phyloP scores from a whole-genome alignment of 208 protist genomes.

The Trypanosoma conorhini region DNA sequence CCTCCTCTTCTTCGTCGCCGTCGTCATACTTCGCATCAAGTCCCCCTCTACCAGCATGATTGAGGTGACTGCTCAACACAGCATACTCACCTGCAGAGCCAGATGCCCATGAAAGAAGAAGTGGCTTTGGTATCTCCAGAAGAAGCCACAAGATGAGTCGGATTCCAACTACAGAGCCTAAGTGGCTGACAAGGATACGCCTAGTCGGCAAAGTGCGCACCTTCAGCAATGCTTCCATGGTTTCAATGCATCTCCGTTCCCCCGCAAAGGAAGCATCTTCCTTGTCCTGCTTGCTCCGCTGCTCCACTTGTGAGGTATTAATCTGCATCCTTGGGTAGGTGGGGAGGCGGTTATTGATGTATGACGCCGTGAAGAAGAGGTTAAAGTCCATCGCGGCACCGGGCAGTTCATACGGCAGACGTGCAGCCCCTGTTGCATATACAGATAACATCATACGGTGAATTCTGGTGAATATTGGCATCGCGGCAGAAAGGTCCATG shows the following conservation, averaged over 20 bases:
- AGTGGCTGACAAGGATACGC: slow-evolving; percentile 33
- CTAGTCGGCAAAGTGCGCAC: slow-evolving; percentile 49
- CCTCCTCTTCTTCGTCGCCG: slow-evolving; percentile 26
- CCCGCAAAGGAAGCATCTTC: slow-evolving; percentile 5
- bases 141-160: slow-evolving; percentile 70
- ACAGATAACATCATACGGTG: slow-evolving; percentile 47
- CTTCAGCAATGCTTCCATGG: slow-evolving; percentile 51
- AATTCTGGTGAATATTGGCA: slow-evolving; percentile 64
- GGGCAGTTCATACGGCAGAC: slow-evolving; percentile 60
- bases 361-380: slow-evolving; percentile 50
- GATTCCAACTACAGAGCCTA: slow-evolving; percentile 37
- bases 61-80: background rate
- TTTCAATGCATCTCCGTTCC: slow-evolving; percentile 22
- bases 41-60: slow-evolving; percentile 25
- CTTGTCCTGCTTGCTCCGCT: slow-evolving; percentile 5
- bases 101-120: slow-evolving; percentile 50
- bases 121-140: slow-evolving; percentile 37
- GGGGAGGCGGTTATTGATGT: slow-evolving; percentile 2
- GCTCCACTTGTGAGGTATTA: slow-evolving; percentile 1
- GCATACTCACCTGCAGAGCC: slow-evolving; percentile 20
- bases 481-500: slow-evolving; percentile 43
- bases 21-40: background rate
- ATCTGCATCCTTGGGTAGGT: slow-evolving; percentile 6
- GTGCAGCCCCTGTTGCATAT: slow-evolving; percentile 34
- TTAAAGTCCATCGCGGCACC: slow-evolving; percentile 62